Evolutionary conservation across 768 basidiomycete species (phyloP).

Genomic region (Rubroboletus satanas): DNA sequence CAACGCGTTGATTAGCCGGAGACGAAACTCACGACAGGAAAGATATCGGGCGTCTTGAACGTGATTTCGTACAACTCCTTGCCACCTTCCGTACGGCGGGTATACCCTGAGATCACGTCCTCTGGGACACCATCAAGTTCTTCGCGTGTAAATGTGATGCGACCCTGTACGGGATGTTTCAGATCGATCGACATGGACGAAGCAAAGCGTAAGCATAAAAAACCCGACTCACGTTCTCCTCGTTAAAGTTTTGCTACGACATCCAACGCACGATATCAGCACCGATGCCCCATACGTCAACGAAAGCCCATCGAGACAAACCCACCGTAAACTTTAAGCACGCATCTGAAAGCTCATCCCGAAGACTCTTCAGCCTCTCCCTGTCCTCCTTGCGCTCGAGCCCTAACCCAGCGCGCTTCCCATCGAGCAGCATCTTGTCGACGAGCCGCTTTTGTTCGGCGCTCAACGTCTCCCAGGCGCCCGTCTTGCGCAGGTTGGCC

Average conservation of each 20-base stretch:
- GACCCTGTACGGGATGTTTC: conserved; percentile 41
- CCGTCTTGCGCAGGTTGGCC: conserved; percentile 61
- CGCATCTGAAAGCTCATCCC: conserved; percentile 73
- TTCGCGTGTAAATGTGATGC: conserved; percentile 60
- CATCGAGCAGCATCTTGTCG: conserved; percentile 77
- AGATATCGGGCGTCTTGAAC: conserved; percentile 79
- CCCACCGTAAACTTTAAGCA: conserved; percentile 78
- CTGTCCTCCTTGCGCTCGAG: conserved; percentile 59
- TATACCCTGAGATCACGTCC: conserved; percentile 76
- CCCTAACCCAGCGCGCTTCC: conserved; percentile 73
- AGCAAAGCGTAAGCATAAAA: background rate
- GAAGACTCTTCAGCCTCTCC: conserved; percentile 51
- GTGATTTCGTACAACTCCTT: conserved; percentile 68
- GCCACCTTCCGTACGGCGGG: conserved; percentile 55
- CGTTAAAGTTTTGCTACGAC: conserved; percentile 80
- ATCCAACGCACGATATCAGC: background rate
- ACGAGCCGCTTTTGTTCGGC: conserved; percentile 73
- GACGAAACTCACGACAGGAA: conserved; percentile 55
- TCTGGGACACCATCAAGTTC: conserved; percentile 79
- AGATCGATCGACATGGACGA: background rate
- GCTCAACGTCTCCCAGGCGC: conserved; percentile 57
- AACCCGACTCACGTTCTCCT: conserved; percentile 60
- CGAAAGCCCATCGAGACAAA: background rate
- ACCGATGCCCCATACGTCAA: background rate
- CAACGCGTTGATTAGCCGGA: background rate